Base-by-base conservation (phyloP, 495 filamentous ascomycete genomes). In the Bryoglossum gracile region DNA sequence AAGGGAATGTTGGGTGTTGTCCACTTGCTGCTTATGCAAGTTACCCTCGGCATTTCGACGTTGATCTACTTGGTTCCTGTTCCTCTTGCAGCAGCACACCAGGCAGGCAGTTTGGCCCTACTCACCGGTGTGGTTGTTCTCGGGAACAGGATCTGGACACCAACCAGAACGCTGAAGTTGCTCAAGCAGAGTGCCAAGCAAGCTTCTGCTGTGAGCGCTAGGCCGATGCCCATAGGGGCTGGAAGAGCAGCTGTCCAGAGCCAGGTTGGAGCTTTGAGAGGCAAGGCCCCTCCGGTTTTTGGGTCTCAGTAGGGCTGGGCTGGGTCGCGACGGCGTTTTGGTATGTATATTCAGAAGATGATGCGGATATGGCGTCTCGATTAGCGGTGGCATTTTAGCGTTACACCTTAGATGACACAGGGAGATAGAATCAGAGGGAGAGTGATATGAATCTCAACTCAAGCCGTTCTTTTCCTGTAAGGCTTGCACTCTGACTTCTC, bases 51-150 rank as follows among this genome's bases (percentile, higher is more conserved):
- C 3, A 92, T 98, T 57, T 78, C 74, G 48, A 98, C 92, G 4
- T 71, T 98, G 43, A 78, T 95, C 47, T 95, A 97, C 68, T 80
- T 97, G 40, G 89, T 97, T 8, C 92, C 92, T 4, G 84, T 82
- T 11, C 84, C 84, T 25, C 66, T 98, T 16, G 92, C 92, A 8
- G 89, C 92, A 8, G 80, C 86, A 33, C 92, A 98, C 64, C 92
- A 98, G 69, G 94, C 94, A 1, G 92, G 94, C 10, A 84, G 80
- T 42, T 67, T 98, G 51, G 87, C 88, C 25, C 67, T 98, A 22
- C 67, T 98, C 46, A 92, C 88, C 0, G 88, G 88, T 35, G 80
- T 80, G 0, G 63, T 95, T 23, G 76, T 96, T 2, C 65, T 94
- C 19, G 89, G 85, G 10, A 72, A 72, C 4, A 63, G 75, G n/a